Percentiles rank a stretch among this genome's conserved stretches.
Evolutionary conservation across 257 asterid genomes (phyloP).

Genomic region (Solanum acaule): DNA sequence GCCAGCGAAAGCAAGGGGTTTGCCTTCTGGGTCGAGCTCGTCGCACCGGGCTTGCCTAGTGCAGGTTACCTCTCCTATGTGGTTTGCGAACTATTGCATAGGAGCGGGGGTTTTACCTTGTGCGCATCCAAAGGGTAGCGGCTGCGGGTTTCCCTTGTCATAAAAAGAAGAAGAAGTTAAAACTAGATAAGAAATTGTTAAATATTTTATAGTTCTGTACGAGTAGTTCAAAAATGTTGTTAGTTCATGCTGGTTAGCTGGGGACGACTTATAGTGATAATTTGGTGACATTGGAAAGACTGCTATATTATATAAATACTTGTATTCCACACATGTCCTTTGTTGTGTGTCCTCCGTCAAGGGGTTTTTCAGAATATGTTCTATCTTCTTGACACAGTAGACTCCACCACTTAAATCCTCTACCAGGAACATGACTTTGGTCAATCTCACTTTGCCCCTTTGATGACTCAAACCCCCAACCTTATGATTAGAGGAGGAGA

Average conservation of each 20-base stretch:
- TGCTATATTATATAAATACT: neutral
- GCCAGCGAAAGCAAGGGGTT: no score
- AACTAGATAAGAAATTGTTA: neutral
- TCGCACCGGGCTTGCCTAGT: no score
- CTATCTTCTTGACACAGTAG: neutral
- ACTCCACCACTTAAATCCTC: neutral
- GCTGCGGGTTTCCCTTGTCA: no score
- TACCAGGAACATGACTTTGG: neutral
- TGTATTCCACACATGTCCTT: neutral
- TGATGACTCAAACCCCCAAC: neutral
- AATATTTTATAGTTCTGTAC: neutral
- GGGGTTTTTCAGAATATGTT: neutral
- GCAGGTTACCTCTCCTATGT: no score
- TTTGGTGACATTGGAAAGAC: neutral
- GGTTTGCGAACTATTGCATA: no score
- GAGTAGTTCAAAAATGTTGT: neutral
- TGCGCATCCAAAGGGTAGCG: no score
- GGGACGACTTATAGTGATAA: neutral
- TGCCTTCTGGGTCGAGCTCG: no score
- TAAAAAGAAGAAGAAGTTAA: neutral
- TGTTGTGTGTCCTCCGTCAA: neutral
- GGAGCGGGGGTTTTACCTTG: no score
- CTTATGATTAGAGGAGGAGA: neutral
- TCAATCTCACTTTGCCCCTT: neutral
- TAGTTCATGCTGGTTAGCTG: neutral